Evolutionary conservation across 768 basidiomycete species (phyloP).

Genomic region (Lepiota venenata): DNA sequence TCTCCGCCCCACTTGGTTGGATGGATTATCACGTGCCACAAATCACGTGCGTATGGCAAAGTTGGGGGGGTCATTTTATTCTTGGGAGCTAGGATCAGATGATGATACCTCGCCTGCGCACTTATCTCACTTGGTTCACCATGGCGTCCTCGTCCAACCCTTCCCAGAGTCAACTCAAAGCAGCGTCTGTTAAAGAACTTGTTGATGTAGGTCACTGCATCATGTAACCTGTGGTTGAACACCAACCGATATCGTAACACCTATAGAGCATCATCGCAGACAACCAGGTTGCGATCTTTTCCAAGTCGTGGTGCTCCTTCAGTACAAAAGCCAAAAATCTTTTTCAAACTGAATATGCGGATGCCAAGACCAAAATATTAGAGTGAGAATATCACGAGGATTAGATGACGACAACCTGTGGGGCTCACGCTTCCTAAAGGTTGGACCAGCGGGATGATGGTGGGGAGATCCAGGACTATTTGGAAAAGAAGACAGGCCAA

Average conservation of each 20-base stretch:
- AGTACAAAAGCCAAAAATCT: conserved; percentile 47
- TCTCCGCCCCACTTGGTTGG: too few species aligned
- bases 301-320: conserved; percentile 56
- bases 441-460: conserved; percentile 61
- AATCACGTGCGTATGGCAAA: background rate
- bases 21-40: background rate
- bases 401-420: background rate
- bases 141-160: conserved; percentile 27
- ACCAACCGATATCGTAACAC: background rate
- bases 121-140: conserved; percentile 26
- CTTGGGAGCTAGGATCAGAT: too few species aligned
- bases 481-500: conserved; percentile 60
- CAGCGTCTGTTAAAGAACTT: conserved; percentile 34
- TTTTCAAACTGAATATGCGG: conserved; percentile 35
- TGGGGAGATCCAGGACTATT: conserved; percentile 60
- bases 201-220: conserved; percentile 39
- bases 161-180: conserved; percentile 20
- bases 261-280: conserved; percentile 40
- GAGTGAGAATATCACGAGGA: conserved; percentile 36
- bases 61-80: too few species aligned
- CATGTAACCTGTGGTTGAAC: background rate
- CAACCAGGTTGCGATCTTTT: conserved; percentile 57
- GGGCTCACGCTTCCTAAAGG: conserved; percentile 28
- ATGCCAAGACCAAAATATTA: conserved; percentile 33
- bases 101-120: conserved; percentile 25